Evolutionary conservation across 2,329 filamentous ascomycete species (phyloP), one percentile per base, ranked within the genome.

Genomic region (Phyllachora maydis): DNA sequence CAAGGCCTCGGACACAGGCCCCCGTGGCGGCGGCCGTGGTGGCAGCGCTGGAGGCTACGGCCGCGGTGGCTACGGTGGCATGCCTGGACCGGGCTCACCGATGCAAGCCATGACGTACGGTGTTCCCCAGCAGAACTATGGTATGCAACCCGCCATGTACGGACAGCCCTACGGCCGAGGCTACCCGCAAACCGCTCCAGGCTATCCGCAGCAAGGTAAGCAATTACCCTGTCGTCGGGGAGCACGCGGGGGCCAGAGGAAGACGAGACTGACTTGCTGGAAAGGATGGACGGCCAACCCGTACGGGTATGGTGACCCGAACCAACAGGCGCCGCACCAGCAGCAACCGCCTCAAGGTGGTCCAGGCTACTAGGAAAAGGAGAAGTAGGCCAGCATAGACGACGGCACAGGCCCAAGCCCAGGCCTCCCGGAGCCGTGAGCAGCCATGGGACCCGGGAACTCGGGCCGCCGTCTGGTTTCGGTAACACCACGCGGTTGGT

Each of bases 1-100:
- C 55, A 91, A 83, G 51, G 88, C 83, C 31, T 83, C 81, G 28
- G 83, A 93, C 49, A 73, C 71, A 35, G 65, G 67, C 22, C 58
- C 67, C 22, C 62, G 67, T 27, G 63, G 62, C 26, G 40, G 45
- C 25, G 44, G 50, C 17, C 42, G 46, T 20, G 46, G 51, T 23
- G 45, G 45, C 24, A 41, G 43, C 22, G 35, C 39, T 15, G 41
- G 37, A 8, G 38, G 39, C 14, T 42, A 38, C 25, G 30, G 32
- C 23, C 33, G 36, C 10, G 32, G 38, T n/a, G 46, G 50, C 5
- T 49, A 49, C 26, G 35, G 30, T 16, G 35, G 32, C 25, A 41
- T 37, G 15, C 35, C 38, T 9, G 26, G n/a, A 11, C 27, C 26
- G 22, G 43, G 46, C 37, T 40, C 39, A 2, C 47, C 49, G 25